Evolutionary conservation across 1,139 yeast species (phyloP).

Genomic region (Meyerozyma smithsonii): DNA sequence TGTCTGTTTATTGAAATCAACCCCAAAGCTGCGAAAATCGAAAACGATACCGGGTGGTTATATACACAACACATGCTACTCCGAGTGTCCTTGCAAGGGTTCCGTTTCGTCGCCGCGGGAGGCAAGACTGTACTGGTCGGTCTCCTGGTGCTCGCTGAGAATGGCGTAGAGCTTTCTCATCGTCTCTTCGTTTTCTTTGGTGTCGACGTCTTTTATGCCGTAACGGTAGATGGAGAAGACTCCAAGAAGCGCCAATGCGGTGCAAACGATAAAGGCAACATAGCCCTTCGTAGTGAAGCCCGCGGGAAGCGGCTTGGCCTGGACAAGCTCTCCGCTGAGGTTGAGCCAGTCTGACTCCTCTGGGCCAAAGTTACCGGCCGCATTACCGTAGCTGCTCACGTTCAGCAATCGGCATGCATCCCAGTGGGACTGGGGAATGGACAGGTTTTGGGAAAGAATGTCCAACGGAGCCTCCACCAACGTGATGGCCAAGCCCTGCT

Average conservation of each 20-base stretch:
- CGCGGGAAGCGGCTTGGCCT: slow-evolving; percentile 52
- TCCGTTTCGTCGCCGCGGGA: slow-evolving; percentile 2
- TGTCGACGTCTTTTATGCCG: slow-evolving; percentile 57
- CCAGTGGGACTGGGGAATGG: slow-evolving; percentile 45
- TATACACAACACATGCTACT: background rate
- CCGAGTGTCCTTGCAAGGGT: slow-evolving; percentile 8
- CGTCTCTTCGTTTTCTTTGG: slow-evolving; percentile 36
- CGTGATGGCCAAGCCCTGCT: slow-evolving; percentile 74
- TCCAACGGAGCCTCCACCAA: slow-evolving; percentile 69
- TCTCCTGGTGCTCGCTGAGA: slow-evolving; percentile 8
- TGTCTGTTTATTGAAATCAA: background rate
- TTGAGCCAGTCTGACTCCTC: slow-evolving; percentile 43
- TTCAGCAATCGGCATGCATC: slow-evolving; percentile 54
- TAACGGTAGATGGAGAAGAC: slow-evolving; percentile 49
- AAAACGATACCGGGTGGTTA: background rate
- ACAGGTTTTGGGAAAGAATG: slow-evolving; percentile 22
- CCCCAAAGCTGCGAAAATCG: slow-evolving; percentile 4
- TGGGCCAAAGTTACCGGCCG: slow-evolving; percentile 51
- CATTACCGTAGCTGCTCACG: slow-evolving; percentile 55
- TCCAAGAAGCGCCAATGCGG: slow-evolving; percentile 56
- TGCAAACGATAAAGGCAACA: slow-evolving; percentile 54
- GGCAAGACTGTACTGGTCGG: background rate
- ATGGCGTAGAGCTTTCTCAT: slow-evolving; percentile 10
- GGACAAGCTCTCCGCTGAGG: slow-evolving; percentile 53
- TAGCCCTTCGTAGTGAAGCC: slow-evolving; percentile 71